phyloP scores from a whole-genome alignment of 805 yeast genomes.

The Wickerhamomyces ciferrii region DNA sequence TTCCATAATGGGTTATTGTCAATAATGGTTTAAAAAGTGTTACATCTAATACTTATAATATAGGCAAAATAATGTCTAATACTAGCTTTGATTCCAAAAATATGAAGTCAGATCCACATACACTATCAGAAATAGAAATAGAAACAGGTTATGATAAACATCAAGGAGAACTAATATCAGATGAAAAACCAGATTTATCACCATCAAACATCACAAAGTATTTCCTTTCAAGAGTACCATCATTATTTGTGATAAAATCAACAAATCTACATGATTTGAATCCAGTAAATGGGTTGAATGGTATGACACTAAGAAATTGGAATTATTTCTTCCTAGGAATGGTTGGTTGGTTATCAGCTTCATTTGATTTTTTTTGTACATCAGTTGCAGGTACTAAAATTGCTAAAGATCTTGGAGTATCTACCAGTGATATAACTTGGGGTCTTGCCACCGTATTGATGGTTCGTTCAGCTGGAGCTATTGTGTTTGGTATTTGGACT shows the following conservation, averaged over 20 bases:
- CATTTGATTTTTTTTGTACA: constrained; percentile 65
- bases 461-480: constrained; percentile 69
- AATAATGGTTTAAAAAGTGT: too few species aligned
- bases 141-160: not conserved
- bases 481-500: constrained; percentile 57
- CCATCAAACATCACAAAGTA: constrained; percentile 12
- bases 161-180: not conserved
- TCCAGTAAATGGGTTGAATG: constrained; percentile 37
- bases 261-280: constrained; percentile 24
- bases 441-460: constrained; percentile 68
- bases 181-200: constrained; percentile 7
- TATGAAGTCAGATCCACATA: too few species aligned
- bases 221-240: constrained; percentile 18
- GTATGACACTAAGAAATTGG: constrained; percentile 42
- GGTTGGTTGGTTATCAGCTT: constrained; percentile 68
- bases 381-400: constrained; percentile 49
- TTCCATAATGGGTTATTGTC: too few species aligned
- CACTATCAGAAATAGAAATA: too few species aligned
- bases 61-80: too few species aligned
- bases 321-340: constrained; percentile 53
- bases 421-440: constrained; percentile 57
- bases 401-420: constrained; percentile 40
- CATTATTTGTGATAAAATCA: constrained; percentile 19
- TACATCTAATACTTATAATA: too few species aligned
- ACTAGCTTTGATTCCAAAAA: too few species aligned